Evolutionary conservation across 768 basidiomycete genomes (phyloP).

Genomic region (Termitomyces sp.): DNA sequence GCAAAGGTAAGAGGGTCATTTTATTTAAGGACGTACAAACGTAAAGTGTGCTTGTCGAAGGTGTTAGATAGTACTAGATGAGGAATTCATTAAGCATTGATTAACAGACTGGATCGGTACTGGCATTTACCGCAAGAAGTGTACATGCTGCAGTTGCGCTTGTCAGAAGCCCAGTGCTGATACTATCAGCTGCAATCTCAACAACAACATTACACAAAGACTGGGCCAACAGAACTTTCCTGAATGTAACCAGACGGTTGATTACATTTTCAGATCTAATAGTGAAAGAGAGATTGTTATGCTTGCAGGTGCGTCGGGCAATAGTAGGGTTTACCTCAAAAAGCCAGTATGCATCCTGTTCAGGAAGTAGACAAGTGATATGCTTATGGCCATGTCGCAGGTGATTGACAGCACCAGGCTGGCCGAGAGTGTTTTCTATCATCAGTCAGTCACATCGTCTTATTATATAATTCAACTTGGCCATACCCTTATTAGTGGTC

Average conservation of each 20-base stretch:
- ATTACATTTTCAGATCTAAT: not conserved
- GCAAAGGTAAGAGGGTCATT: not conserved
- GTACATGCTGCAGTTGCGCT: not conserved
- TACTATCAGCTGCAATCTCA: not conserved
- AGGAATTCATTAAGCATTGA: not conserved
- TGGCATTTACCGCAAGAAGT: not conserved
- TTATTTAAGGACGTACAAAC: not conserved
- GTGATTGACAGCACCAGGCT: not conserved
- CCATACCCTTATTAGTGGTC: not conserved
- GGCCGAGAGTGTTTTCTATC: not conserved
- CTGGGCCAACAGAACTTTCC: not conserved
- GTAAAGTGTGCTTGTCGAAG: not conserved
- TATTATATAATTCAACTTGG: not conserved
- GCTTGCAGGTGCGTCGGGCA: not conserved
- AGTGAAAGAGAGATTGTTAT: not conserved
- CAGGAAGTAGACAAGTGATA: not conserved
- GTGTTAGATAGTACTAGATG: not conserved
- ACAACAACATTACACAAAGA: not conserved
- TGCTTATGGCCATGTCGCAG: not conserved
- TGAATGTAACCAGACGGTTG: not conserved
- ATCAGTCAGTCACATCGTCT: not conserved
- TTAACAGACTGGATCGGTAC: not conserved
- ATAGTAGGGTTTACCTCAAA: not conserved
- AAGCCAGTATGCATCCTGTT: not conserved
- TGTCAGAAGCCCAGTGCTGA: not conserved